These are phyloP conservation scores for Arthrobotrys pseudoclavata DNA, from an alignment of 2,329 filamentous ascomycete genomes.

Conservation along the genomic window DNA sequence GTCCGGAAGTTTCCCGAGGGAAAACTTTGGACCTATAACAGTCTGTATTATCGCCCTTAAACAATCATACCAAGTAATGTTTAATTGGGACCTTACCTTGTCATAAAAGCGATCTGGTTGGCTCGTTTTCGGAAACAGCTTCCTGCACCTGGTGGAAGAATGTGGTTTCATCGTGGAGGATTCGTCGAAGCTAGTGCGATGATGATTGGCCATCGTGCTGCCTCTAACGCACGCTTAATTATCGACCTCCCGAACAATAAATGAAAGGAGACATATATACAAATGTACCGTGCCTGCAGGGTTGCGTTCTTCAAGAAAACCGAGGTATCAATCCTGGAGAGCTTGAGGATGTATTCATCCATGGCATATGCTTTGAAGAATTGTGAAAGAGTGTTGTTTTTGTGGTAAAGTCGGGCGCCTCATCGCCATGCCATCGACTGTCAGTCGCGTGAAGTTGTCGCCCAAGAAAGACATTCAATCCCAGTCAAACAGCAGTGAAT, in stretches of 20 bases:
- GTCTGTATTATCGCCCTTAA: background rate
- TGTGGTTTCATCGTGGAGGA: background rate
- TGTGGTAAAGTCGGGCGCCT: slow-evolving; percentile 48
- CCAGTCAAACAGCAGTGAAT: slow-evolving; percentile 35
- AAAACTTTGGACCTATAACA: background rate
- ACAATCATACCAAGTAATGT: background rate
- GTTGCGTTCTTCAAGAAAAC: too few relatives aligned
- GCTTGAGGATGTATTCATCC: background rate
- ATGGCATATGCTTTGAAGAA: background rate
- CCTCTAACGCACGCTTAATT: too few relatives aligned
- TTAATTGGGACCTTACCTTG: background rate
- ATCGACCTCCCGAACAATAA: too few relatives aligned
- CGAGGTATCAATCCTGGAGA: too few relatives aligned
- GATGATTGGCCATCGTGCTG: background rate
- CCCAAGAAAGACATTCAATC: slow-evolving; percentile 33
- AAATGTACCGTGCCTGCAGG: too few relatives aligned
- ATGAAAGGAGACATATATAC: too few relatives aligned
- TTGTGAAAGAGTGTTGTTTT: slow-evolving; percentile 38
- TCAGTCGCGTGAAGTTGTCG: slow-evolving; percentile 55
- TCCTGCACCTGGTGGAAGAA: background rate
- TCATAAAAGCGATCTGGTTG: background rate
- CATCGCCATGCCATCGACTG: slow-evolving; percentile 53
- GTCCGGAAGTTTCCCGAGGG: background rate
- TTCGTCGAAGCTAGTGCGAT: background rate
- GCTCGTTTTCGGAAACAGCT: background rate